These are phyloP conservation scores for Micractinium sp. DNA, from an alignment of 139 green algal genomes.

Conservation along the genomic window DNA sequence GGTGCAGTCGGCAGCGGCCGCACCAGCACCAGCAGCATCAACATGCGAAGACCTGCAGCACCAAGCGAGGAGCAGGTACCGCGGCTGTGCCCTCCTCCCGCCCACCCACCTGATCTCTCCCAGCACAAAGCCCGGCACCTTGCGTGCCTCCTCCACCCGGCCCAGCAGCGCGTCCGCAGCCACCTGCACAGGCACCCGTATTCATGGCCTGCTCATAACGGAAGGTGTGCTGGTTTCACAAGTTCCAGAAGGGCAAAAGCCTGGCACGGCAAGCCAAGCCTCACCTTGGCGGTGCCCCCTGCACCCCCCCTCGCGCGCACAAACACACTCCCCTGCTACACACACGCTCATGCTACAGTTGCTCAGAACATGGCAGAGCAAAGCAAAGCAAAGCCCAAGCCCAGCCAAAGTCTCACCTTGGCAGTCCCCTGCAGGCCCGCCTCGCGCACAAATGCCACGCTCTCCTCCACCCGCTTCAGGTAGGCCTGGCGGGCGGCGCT, in stretches of 20 bases:
- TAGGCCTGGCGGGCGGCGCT: slow-evolving; percentile 33
- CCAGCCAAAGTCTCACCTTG: background rate
- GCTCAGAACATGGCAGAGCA: too few species aligned
- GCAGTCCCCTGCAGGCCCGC: slow-evolving; percentile 41
- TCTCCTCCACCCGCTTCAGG: slow-evolving; percentile 45
- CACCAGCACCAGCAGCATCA: background rate
- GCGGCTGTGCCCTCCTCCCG: background rate
- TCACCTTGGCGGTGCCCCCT: background rate
- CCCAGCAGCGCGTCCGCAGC: slow-evolving; percentile 36
- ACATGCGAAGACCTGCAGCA: background rate
- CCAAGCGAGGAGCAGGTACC: background rate
- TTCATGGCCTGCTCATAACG: too few species aligned
- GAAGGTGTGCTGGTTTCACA: too few species aligned
- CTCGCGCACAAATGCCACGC: slow-evolving; percentile 36
- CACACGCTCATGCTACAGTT: background rate
- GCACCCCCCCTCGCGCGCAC: background rate
- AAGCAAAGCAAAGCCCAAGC: too few species aligned
- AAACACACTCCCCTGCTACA: background rate
- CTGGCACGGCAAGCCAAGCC: background rate
- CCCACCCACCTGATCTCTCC: slow-evolving; percentile 6
- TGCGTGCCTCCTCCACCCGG: slow-evolving; percentile 44
- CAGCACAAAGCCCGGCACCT: slow-evolving; percentile 25
- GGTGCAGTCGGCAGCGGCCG: background rate
- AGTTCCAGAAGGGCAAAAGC: too few species aligned
- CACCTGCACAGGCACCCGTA: too few species aligned